Evolutionary conservation across 768 basidiomycete species (phyloP), one percentile per base, ranked within the genome.

Genomic region (Mycena polygramma): DNA sequence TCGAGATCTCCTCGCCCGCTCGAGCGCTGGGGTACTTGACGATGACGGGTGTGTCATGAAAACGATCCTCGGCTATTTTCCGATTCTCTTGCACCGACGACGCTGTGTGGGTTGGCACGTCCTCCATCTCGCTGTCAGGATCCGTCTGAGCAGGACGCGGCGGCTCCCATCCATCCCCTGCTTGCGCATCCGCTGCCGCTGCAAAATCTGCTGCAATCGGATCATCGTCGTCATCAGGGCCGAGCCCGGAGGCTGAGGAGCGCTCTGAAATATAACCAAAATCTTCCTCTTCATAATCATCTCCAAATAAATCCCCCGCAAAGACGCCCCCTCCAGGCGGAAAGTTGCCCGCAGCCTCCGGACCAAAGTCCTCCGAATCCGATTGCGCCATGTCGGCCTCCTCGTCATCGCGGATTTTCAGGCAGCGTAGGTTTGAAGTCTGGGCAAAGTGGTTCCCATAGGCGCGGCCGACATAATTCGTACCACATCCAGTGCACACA

Each of bases 11-110:
- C 24, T 46, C 45, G 0, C 64, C 64, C 8, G 64, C 64, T 24
- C 26, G 5, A 14, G 4, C 35, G 30, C 64, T 26, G 0, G 64
- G 64, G 14, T 4, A 66, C 7, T 66, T 57, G 5, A 48, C 64
- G 8, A 66, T 39, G 11, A 49, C 17, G 13, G 64, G 64, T 15
- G 55, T 24, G 17, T 55, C 37, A 39, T 66, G 64, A n/a, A 66
- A 66, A 7, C 55, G 45, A 57, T 66, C 64, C 43, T 66, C 64
- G 7, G 54, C 64, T 17, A 49, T 49, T 14, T 46, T 46, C 8
- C 64, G 64, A 14, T 4, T 17, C 15, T 54, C 51, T 20, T 53
- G 64, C 5, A 30, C n/a, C 1, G 53, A 41, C 3, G 52, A 19
- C 4, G 53, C n/a, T 26, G 63, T 36, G 8, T 24, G 20, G 20